A percentile compares a stretch with the other conserved stretches of the same genome.
phyloP scores from a whole-genome alignment of 2,329 filamentous ascomycete genomes.

The Rhynchosporium graminicola region DNA sequence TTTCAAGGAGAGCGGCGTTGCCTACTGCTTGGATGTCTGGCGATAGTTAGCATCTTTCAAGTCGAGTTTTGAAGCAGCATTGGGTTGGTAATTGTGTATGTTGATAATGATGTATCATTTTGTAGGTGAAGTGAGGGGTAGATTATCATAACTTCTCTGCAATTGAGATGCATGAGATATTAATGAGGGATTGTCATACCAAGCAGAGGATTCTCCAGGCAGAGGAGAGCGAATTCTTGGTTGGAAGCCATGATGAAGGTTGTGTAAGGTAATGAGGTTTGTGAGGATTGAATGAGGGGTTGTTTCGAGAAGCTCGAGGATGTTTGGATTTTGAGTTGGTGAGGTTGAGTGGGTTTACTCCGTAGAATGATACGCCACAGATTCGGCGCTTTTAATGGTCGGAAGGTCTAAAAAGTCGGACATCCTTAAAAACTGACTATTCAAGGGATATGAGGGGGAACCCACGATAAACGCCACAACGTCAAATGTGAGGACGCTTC shows the following conservation, averaged over 20 bases:
- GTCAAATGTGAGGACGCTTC: too few relatives aligned
- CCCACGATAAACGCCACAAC: too few relatives aligned
- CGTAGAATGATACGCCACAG: neutral
- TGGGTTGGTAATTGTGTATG: neutral
- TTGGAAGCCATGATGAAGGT: conserved; percentile 62
- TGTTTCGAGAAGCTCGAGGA: too few relatives aligned
- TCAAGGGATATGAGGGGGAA: too few relatives aligned
- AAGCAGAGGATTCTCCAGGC: conserved; percentile 95
- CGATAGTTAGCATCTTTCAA: neutral
- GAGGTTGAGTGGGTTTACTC: conserved; percentile 21
- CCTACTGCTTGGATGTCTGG: conserved; percentile 91
- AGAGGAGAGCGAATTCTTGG: conserved; percentile 86
- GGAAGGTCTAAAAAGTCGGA: too few relatives aligned
- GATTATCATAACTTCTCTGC: neutral
- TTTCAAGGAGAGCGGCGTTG: conserved; percentile 80
- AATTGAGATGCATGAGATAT: neutral
- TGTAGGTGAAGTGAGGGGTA: conserved; percentile 3
- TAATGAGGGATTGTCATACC: conserved; percentile 53
- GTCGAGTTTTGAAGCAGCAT: neutral
- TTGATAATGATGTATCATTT: neutral
- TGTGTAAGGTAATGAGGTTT: conserved; percentile 18
- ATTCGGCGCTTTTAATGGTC: too few relatives aligned
- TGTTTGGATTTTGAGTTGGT: conserved; percentile 23
- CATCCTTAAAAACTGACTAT: too few relatives aligned
- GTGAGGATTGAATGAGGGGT: conserved; percentile 17